Evolutionary conservation across 163 green algal species (phyloP), one percentile per base, ranked within the genome.

Genomic region (Scenedesmus sp.): DNA sequence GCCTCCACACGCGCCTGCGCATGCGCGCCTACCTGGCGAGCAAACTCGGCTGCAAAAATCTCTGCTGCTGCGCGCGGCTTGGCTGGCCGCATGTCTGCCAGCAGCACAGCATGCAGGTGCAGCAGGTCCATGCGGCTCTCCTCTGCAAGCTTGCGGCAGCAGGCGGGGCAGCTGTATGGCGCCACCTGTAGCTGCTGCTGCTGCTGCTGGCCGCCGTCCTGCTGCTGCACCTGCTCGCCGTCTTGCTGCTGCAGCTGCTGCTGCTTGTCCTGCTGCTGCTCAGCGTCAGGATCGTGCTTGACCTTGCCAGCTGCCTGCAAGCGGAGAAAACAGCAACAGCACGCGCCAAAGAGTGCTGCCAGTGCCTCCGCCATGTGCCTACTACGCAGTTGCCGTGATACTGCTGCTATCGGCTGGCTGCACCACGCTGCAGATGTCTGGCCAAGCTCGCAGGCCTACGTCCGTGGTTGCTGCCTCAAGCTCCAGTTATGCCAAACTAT

Each of bases 41-140:
- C 30, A 16, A 90, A 26, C 37, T 90, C 85, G 18, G 70, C 85
- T 61, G 85, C 85, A 84, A 79, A 85, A 5, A 90, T 84, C 15
- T 90, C 70, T 76, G 85, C 85, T 59, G 85, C 85, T 37, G 46
- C 18, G n/a, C 85, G 85, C 18, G 85, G 85, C 42, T 73, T 83
- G 30, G 20, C 43, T n/a, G 85, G 85, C 43, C 61, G 42, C 33
- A 79, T 83, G 65, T 90, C 85, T 51, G 73, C 85, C 70, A 90
- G 35, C 70, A 90, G 33, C 46, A 85, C 70, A 16, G 65, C 65
- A 76, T 90, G 85, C 70, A 90, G 72, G 46, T 76, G 70, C 70
- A 90, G 70, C 85, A 90, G 49, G 49, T 90, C 85, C 44, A 83
- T 51, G 70, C 46, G 85, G 37, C 40, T 73, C 72, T 85, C 85